Evolutionary conservation across 2,329 filamentous ascomycete genomes (phyloP).

Genomic region (Penicillium sp.): DNA sequence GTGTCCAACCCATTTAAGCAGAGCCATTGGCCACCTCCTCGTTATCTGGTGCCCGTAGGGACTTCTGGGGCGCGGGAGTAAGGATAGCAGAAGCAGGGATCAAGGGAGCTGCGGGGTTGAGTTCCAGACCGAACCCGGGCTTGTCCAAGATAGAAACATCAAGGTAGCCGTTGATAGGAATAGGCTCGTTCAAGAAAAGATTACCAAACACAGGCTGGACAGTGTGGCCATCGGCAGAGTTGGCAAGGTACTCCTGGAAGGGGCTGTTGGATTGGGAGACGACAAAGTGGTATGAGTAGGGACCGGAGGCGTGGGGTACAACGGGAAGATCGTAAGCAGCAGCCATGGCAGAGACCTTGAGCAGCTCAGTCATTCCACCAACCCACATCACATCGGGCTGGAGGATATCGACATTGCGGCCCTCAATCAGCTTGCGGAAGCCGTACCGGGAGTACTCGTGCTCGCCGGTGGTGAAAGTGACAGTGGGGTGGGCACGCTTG

Average conservation of each 20-base stretch:
- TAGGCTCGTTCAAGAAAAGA: constrained; percentile 85
- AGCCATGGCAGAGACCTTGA: constrained; percentile 85
- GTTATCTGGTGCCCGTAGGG: constrained; percentile 38
- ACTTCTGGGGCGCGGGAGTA: constrained; percentile 59
- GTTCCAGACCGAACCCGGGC: constrained; percentile 83
- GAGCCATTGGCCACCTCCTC: constrained; percentile 24
- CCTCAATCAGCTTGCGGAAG: constrained; percentile 90
- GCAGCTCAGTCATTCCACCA: constrained; percentile 84
- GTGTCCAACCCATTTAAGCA: constrained; percentile 7
- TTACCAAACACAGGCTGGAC: constrained; percentile 91
- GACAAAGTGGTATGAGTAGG: constrained; percentile 95
- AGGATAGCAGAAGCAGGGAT: constrained; percentile 73
- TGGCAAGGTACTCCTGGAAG: constrained; percentile 94
- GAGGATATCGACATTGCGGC: constrained; percentile 87
- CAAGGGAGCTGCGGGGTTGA: constrained; percentile 78
- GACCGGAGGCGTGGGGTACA: constrained; percentile 89
- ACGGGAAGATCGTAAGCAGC: constrained; percentile 92
- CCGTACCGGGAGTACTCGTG: constrained; percentile 94
- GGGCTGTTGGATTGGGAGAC: constrained; percentile 89
- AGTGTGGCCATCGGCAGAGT: constrained; percentile 84
- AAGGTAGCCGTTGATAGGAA: constrained; percentile 77
- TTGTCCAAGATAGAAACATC: constrained; percentile 77
- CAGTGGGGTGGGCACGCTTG: constrained; percentile 82
- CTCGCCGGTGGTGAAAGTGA: constrained; percentile 95
- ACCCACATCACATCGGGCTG: constrained; percentile 99